These are phyloP conservation scores for Vigna trinervia DNA, from an alignment of 306 rosid genomes.

Conservation along the genomic window DNA sequence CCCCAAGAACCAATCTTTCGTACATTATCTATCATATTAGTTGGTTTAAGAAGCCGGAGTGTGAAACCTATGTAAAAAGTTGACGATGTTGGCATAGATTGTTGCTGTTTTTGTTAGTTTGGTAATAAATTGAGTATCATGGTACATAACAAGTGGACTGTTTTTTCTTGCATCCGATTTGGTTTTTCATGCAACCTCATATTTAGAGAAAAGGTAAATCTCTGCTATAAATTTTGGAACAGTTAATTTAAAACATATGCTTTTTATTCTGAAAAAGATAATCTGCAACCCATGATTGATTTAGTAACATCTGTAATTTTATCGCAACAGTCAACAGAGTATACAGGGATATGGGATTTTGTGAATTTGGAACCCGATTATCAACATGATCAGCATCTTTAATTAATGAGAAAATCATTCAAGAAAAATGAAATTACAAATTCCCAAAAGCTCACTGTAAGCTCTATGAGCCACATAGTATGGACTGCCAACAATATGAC, in stretches of 20 bases:
- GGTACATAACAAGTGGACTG: background rate
- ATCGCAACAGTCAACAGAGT: background rate
- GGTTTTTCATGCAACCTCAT: too few relatives aligned
- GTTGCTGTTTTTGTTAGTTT: background rate
- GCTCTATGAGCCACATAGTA: slow-evolving; percentile 10
- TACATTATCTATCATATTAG: background rate
- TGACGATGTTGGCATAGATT: background rate
- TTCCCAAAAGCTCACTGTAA: slow-evolving; percentile 43
- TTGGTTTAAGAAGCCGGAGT: background rate
- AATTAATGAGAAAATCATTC: slow-evolving; percentile 1
- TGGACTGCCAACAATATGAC: slow-evolving; percentile 46
- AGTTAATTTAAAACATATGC: too few relatives aligned
- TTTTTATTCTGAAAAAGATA: too few relatives aligned
- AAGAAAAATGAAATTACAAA: slow-evolving; percentile 35
- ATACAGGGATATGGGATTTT: background rate
- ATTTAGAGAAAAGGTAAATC: too few relatives aligned
- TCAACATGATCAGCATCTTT: background rate
- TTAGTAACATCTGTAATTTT: background rate
- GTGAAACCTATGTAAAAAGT: background rate
- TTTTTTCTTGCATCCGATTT: too few relatives aligned
- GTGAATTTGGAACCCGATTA: background rate
- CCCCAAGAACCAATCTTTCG: background rate
- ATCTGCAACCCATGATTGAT: background rate
- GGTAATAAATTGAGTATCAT: background rate
- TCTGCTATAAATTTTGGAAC: too few relatives aligned